Conservation (phyloP, 371 early-diverging fungal genomes). For the Haplosporangium sp. region DNA sequence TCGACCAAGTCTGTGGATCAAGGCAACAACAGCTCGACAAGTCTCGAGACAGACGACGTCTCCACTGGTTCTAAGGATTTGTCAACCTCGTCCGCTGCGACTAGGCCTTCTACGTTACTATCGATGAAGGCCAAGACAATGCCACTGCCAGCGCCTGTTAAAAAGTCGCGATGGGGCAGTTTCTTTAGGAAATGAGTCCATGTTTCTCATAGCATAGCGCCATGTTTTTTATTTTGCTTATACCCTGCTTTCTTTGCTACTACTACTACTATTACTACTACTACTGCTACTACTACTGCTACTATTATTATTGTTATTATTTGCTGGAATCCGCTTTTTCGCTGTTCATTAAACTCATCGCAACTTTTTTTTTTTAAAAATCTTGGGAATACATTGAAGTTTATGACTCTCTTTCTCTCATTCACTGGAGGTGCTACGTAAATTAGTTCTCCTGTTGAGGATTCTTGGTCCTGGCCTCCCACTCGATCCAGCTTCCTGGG, state of each 20-base stretch:
- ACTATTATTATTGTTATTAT: neutral
- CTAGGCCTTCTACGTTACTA: neutral
- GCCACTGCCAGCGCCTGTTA: constrained; percentile 4
- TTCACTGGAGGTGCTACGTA: too few species aligned
- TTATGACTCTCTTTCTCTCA: neutral
- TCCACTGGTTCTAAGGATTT: neutral
- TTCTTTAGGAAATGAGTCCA: constrained; percentile 32
- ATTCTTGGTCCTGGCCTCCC: constrained; percentile 35
- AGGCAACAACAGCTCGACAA: neutral
- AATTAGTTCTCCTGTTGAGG: too few species aligned
- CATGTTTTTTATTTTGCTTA: neutral
- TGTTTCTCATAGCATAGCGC: too few species aligned
- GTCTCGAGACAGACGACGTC: neutral
- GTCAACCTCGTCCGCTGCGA: neutral
- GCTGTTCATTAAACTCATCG: too few species aligned
- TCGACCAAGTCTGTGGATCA: constrained; percentile 2
- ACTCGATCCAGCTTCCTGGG: constrained; percentile 63
- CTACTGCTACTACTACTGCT: too few species aligned
- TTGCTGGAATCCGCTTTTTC: too few species aligned
- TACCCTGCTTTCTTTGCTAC: too few species aligned
- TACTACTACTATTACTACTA: too few species aligned
- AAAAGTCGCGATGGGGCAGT: constrained; percentile 39
- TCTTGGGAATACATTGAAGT: neutral
- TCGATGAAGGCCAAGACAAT: neutral
- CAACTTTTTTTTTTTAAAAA: too few species aligned